These are phyloP conservation scores for Tolypocladium album DNA, from an alignment of 2,329 filamentous ascomycete species.

Conservation along the genomic window DNA sequence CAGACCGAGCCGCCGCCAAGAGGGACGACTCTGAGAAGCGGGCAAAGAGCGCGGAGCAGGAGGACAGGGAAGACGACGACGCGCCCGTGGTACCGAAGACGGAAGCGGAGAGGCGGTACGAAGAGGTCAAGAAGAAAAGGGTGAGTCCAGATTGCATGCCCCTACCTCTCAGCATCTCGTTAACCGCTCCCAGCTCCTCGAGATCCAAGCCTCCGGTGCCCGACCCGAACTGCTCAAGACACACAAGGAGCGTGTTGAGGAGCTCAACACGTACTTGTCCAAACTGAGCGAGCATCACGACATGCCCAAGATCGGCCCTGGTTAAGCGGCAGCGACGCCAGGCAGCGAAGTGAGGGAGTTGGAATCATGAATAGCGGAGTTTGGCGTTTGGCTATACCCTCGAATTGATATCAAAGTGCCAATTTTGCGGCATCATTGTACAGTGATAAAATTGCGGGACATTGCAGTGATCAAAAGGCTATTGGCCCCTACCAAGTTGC, in stretches of 20 bases:
- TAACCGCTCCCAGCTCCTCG: conserved; percentile 53
- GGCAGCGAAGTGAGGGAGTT: background rate
- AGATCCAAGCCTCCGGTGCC: conserved; percentile 50
- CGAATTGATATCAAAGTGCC: background rate
- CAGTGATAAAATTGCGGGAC: background rate
- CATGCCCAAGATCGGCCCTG: conserved; percentile 65
- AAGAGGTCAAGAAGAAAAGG: conserved; percentile 72
- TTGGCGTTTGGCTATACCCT: conserved; percentile 17
- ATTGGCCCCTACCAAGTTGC: background rate
- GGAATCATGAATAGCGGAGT: conserved; percentile 7
- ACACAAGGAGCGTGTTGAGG: conserved; percentile 92
- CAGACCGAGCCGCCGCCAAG: conserved; percentile 8
- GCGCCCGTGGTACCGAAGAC: conserved; percentile 51
- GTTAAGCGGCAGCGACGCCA: conserved; percentile 23
- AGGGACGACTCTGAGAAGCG: conserved; percentile 13
- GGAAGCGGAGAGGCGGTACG: conserved; percentile 69
- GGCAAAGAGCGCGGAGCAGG: conserved; percentile 15
- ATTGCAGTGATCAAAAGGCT: background rate
- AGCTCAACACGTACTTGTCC: conserved; percentile 87
- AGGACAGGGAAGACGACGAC: conserved; percentile 20
- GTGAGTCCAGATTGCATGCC: conserved; percentile 35
- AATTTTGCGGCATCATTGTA: background rate
- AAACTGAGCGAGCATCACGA: conserved; percentile 94
- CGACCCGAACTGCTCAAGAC: conserved; percentile 80
- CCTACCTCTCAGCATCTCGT: background rate